A percentile compares a stretch with the other conserved stretches of the same genome.
Conservation (phyloP, 2,329 filamentous ascomycete genomes). For the Phialophora tarda region DNA sequence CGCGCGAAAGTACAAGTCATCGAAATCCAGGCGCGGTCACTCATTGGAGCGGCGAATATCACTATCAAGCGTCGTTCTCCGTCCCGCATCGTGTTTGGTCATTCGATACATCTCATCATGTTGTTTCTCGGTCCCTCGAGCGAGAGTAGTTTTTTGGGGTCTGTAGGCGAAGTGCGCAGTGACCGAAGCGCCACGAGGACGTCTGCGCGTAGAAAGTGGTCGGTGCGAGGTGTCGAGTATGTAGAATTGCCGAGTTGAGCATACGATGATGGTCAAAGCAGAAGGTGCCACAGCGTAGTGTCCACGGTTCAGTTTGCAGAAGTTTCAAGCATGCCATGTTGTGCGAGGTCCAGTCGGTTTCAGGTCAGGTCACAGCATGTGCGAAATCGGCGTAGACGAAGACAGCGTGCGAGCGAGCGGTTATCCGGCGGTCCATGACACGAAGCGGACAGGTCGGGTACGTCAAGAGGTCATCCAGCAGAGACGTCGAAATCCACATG, state of each 20-base stretch:
- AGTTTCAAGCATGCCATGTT: slow-evolving; percentile 8
- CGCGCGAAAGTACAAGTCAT: not conserved
- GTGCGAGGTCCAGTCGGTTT: slow-evolving; percentile 13
- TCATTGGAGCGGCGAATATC: not conserved
- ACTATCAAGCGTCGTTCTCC: not conserved
- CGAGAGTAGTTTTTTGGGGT: not conserved
- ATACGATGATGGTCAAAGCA: slow-evolving; percentile 18
- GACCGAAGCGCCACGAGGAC: not conserved
- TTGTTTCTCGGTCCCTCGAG: not conserved
- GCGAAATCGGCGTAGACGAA: slow-evolving; percentile 19
- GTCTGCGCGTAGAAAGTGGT: not conserved
- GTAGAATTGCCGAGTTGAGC: not conserved
- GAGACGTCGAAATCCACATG: slow-evolving; percentile 29
- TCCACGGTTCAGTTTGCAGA: slow-evolving; percentile 8
- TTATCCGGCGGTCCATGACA: slow-evolving; percentile 21
- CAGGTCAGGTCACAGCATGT: slow-evolving; percentile 28
- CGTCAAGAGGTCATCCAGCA: slow-evolving; percentile 29
- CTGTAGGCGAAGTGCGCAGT: not conserved
- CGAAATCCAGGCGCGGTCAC: not conserved
- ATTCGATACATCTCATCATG: not conserved
- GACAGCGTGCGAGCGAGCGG: slow-evolving; percentile 15
- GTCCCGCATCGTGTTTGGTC: not conserved
- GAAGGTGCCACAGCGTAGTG: slow-evolving; percentile 18
- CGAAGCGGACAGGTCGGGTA: slow-evolving; percentile 28
- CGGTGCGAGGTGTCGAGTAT: not conserved